Evolutionary conservation across 106 monocot species (phyloP).

Genomic region (Phalaenopsis aphrodite): DNA sequence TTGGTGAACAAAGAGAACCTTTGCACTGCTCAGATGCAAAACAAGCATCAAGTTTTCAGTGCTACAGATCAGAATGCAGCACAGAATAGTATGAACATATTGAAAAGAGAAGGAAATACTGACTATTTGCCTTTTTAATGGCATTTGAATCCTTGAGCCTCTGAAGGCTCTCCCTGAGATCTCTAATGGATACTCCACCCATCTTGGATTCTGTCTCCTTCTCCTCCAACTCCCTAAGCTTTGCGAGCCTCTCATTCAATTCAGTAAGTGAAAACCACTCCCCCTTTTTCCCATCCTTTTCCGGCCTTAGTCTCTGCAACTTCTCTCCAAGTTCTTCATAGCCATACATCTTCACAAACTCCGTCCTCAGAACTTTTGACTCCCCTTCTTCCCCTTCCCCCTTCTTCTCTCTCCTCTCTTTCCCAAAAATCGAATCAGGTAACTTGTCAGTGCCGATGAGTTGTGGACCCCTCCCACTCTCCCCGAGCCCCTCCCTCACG

Average conservation of each 20-base stretch:
- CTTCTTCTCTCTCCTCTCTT: conserved; percentile 39
- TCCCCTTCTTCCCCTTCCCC: conserved; percentile 22
- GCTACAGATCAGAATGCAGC: background rate
- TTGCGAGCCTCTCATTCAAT: conserved; percentile 66
- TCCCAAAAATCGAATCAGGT: conserved; percentile 70
- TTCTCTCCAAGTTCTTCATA: conserved; percentile 78
- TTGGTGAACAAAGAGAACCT: conserved; percentile 33
- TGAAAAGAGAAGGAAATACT: background rate
- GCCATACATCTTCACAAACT: conserved; percentile 53
- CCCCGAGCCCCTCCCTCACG: conserved; percentile 1
- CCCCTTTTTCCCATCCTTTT: conserved; percentile 19
- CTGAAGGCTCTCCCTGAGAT: conserved; percentile 35
- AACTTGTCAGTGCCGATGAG: conserved; percentile 5
- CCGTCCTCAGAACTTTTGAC: conserved; percentile 24
- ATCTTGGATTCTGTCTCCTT: conserved; percentile 26
- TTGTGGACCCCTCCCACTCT: background rate
- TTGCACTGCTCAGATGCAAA: conserved; percentile 34
- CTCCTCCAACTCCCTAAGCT: conserved; percentile 75
- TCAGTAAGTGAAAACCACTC: conserved; percentile 61
- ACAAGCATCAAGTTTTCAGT: background rate
- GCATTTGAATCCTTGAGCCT: conserved; percentile 21
- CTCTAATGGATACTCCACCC: conserved; percentile 18
- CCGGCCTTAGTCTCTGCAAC: conserved; percentile 48
- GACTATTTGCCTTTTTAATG: conserved; percentile 18
- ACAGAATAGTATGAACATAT: conserved; percentile 5